Base-by-base conservation (phyloP, 768 basidiomycete genomes). In the Gautieria morchelliformis region DNA sequence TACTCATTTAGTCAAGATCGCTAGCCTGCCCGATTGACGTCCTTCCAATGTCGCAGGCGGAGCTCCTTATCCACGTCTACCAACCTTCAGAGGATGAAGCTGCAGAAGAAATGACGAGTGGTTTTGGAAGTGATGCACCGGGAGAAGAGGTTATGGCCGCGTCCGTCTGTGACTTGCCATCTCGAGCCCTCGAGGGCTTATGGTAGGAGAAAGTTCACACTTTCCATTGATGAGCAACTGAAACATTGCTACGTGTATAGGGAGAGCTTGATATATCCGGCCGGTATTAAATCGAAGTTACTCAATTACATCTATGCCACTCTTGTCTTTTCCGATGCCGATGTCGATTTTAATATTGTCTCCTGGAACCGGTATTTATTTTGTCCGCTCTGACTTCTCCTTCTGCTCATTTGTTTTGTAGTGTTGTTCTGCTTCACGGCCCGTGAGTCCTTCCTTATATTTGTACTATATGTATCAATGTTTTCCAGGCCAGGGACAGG, bases 281-380 rank as follows among this genome's bases (percentile, higher is more conserved):
- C 83, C 32, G 78, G 87, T 67, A 84, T 97, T 65, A 99, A 98
- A 69, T 72, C 84, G 58, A 87, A 85, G 61, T 76, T 99, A 11
- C 77, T 99, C 47, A 87, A 95, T 68, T 97, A 96, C 68, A 93
- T 98, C 60, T 86, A 95, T 71, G 89, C 94, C 22, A 97, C 95
- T 0, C 76, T 97, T 22, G 70, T 92, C n/a, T 84, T 99, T 65
- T 91, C 90, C 48, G 93, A 96, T 64, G 88, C 87, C 3, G 79
- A 83, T 63, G 82, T 93, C 27, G 88, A 93, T 64, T 86, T 83
- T 70, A 95, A 98, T 65, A 77, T 98, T 39, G 83, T 98, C 11
- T 85, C 91, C 0, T 97, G 94, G 93, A 98, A 97, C 66, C 83
- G 95, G 58, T 58, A 58, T 53, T 53, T 9, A 10, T 15, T 42